Base-by-base conservation (phyloP, 352 stramenopile genomes). In the Pythium diclinum region DNA sequence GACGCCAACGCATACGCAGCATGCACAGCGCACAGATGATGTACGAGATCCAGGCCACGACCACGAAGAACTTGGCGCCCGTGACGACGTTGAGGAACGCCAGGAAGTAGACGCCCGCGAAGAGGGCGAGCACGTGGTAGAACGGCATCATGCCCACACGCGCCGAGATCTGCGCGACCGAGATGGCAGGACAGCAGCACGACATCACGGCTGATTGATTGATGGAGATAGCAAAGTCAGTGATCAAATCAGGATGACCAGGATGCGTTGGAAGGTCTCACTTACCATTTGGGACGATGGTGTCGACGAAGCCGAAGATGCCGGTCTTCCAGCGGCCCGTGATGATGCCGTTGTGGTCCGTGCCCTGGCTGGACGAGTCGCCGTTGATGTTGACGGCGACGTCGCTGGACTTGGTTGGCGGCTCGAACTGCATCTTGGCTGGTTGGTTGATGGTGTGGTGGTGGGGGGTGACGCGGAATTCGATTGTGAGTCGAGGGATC, bases 281-380 rank as follows among this genome's bases (percentile, higher is more conserved):
- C 74, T 44, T 66, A 90, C 81, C 83, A 74, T 92, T 92, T 9
- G 83, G 83, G 1, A 92, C 71, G 48, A 90, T 61, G 8, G 79
- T 80, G 61, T 88, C 78, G 21, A 70, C 84, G 69, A 76, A 92
- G 65, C 75, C 80, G 48, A 88, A 92, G 60, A 92, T 67, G 34
- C 78, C 77, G 11, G 78, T 85, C 67, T 92, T 92, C 83, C 83
- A 92, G 68, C 77, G 77, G 28, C 84, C 81, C n/a, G 79, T 83
- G 40, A 88, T 68, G 57, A 92, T 75, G 10, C 80, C 84, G 61
- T 91, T 91, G 25, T 84, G 74, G 71, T 91, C 84, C 46, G 76
- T 72, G 25, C 80, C 81, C 11, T 79, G 63, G 38, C 16, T 59
- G 42, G 60, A 56, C 55, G 68, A 68, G 42, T 71, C 65, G 64